Percentiles rank a stretch among this genome's conserved stretches.
These are phyloP conservation scores for Backusella psychrophila DNA, from an alignment of 192 early-diverging fungal species.

Conservation along the genomic window DNA sequence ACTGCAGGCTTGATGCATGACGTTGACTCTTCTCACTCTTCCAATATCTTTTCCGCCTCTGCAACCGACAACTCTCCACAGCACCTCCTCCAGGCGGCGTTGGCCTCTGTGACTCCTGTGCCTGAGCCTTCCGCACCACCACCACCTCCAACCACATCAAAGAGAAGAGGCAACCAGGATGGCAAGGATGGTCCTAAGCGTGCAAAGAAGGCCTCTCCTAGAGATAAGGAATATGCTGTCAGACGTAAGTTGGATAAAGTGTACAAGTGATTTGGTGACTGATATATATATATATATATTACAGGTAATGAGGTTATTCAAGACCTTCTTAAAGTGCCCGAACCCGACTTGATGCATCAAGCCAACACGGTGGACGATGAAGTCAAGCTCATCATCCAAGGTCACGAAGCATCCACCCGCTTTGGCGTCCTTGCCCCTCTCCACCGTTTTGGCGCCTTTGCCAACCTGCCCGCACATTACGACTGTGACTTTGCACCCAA, in stretches of 20 bases:
- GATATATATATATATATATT: not conserved
- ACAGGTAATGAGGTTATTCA: slow-evolving; percentile 27
- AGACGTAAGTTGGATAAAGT: slow-evolving; percentile 17
- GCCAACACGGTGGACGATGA: slow-evolving; percentile 23
- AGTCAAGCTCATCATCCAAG: slow-evolving; percentile 26
- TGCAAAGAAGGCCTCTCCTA: slow-evolving; percentile 20
- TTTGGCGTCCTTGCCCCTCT: slow-evolving; percentile 20
- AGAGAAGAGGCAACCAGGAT: not conserved
- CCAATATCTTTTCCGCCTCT: slow-evolving; percentile 7
- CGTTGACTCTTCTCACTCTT: slow-evolving; percentile 5
- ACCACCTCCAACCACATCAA: not conserved
- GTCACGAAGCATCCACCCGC: slow-evolving; percentile 18
- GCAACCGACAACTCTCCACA: slow-evolving; percentile 7
- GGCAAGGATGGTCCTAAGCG: not conserved
- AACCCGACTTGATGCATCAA: slow-evolving; percentile 26
- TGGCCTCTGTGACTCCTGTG: slow-evolving; percentile 8
- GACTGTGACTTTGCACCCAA: slow-evolving; percentile 39
- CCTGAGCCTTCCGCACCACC: not conserved
- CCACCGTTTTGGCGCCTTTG: slow-evolving; percentile 28
- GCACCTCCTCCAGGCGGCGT: slow-evolving; percentile 15
- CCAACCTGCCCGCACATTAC: slow-evolving; percentile 30
- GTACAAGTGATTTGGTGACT: too few species aligned
- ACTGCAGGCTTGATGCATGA: slow-evolving; percentile 10
- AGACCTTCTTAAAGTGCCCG: slow-evolving; percentile 24
- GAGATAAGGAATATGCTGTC: slow-evolving; percentile 31